These are phyloP conservation scores for Volvariella volvacea DNA, from an alignment of 1,284 basidiomycete species.

Conservation along the genomic window DNA sequence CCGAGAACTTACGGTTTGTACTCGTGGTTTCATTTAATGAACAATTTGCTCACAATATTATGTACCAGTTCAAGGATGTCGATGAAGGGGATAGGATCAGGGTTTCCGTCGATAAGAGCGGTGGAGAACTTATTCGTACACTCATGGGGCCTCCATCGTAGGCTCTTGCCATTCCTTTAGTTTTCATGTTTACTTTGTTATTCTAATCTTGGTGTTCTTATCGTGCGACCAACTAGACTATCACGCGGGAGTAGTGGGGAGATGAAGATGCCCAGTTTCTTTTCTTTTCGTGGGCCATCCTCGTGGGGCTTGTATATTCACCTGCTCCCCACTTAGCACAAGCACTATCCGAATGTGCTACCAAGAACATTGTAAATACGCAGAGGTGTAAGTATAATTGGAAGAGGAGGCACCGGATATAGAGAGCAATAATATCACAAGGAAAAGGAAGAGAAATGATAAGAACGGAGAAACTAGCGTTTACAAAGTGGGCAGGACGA, in stretches of 20 bases:
- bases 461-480: too few relatives aligned
- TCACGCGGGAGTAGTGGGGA: not conserved
- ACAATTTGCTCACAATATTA: slow-evolving; percentile 1
- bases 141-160: slow-evolving; percentile 6
- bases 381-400: slow-evolving; percentile 17
- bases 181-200: not conserved
- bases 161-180: not conserved
- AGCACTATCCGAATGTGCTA: slow-evolving; percentile 12
- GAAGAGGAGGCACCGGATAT: slow-evolving; percentile 3
- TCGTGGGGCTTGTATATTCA: not conserved
- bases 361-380: slow-evolving; percentile 11
- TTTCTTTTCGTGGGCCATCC: not conserved
- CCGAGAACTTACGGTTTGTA: slow-evolving; percentile 60
- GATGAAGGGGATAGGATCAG: slow-evolving; percentile 49
- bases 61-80: slow-evolving; percentile 57
- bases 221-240: not conserved
- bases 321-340: slow-evolving; percentile 2
- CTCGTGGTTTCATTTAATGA: slow-evolving; percentile 4
- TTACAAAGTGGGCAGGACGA: too few relatives aligned
- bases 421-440: slow-evolving; percentile 3
- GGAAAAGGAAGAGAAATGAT: not conserved
- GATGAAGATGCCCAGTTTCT: not conserved
- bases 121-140: slow-evolving; percentile 26
- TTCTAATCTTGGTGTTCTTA: not conserved
- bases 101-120: slow-evolving; percentile 58